These are phyloP conservation scores for Rutidosis leptorrhynchoides DNA, from an alignment of 129 eudicot genomes.

Conservation along the genomic window DNA sequence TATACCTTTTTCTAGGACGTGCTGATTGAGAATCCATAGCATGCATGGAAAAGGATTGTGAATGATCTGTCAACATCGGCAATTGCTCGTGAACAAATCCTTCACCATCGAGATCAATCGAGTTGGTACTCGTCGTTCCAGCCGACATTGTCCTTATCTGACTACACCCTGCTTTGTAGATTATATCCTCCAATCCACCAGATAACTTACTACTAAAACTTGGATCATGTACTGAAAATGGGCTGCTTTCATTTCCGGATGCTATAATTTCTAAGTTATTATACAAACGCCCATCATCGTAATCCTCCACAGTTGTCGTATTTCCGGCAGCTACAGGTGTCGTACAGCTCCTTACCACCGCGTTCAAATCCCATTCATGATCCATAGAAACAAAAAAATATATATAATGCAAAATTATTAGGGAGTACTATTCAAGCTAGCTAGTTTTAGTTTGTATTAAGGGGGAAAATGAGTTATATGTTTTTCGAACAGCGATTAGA, in stretches of 20 bases:
- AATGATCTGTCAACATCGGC: conserved; percentile 27
- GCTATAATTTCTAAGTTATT: conserved; percentile 25
- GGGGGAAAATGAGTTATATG: neutral
- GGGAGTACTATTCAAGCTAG: too few species aligned
- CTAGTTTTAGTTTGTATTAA: neutral
- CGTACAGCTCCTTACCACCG: conserved; percentile 64
- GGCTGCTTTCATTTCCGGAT: conserved; percentile 8
- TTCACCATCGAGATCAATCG: conserved; percentile 21
- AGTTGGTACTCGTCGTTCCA: conserved; percentile 12
- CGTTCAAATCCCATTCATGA: conserved; percentile 65
- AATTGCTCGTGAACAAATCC: conserved; percentile 24
- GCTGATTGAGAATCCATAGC: conserved; percentile 27
- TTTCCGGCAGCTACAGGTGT: conserved; percentile 20
- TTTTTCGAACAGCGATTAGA: neutral
- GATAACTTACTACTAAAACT: conserved; percentile 14
- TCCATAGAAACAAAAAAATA: conserved; percentile 25
- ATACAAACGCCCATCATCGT: conserved; percentile 25
- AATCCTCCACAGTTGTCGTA: conserved; percentile 17
- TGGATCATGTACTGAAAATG: conserved; percentile 23
- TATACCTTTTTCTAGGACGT: conserved; percentile 47
- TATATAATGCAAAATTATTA: neutral
- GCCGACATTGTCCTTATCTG: neutral
- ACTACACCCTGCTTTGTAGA: conserved; percentile 36
- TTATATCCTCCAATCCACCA: conserved; percentile 47
- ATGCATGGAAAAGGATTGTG: conserved; percentile 34